Percentiles rank a stretch among this genome's conserved stretches.
These are phyloP conservation scores for Boletus sensibilis DNA, from an alignment of 768 basidiomycete genomes.

Conservation along the genomic window DNA sequence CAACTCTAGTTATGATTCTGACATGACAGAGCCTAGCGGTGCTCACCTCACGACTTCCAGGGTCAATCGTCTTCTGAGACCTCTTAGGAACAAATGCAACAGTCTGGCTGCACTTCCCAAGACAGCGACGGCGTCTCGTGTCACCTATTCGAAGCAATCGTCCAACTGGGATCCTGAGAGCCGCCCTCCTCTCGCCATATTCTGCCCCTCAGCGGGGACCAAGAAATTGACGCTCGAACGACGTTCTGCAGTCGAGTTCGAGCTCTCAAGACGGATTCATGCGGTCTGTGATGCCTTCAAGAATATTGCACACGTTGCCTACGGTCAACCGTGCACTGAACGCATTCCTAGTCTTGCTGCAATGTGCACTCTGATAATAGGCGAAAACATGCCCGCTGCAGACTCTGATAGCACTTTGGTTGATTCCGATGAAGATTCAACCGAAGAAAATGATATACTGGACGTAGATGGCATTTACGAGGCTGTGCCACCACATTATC, in stretches of 20 bases:
- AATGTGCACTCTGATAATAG: slow-evolving; percentile 48
- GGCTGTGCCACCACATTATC: slow-evolving; percentile 48
- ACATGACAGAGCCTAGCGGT: slow-evolving; percentile 17
- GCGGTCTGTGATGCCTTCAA: slow-evolving; percentile 57
- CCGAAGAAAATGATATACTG: slow-evolving; percentile 26
- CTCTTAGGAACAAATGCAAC: slow-evolving; percentile 47
- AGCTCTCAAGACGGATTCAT: slow-evolving; percentile 48
- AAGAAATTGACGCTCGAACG: slow-evolving; percentile 37
- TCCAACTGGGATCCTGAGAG: slow-evolving; percentile 20
- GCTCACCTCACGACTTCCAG: slow-evolving; percentile 39
- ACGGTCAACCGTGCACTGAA: slow-evolving; percentile 13
- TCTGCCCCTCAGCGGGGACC: slow-evolving; percentile 38
- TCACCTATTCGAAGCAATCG: slow-evolving; percentile 17
- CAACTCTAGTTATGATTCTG: slow-evolving; percentile 9
- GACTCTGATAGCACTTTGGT: slow-evolving; percentile 11
- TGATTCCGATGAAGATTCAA: slow-evolving; percentile 23
- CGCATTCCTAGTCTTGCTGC: slow-evolving; percentile 41
- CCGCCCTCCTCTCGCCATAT: slow-evolving; percentile 36
- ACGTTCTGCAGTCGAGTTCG: slow-evolving; percentile 34
- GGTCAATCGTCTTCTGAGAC: slow-evolving; percentile 46
- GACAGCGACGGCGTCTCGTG: slow-evolving; percentile 16
- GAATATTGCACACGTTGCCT: slow-evolving; percentile 45
- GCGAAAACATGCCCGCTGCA: slow-evolving; percentile 41
- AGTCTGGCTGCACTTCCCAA: slow-evolving; percentile 32
- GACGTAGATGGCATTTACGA: slow-evolving; percentile 47